Evolutionary conservation across 306 rosid genomes (phyloP).

Genomic region (Coriaria nepalensis): DNA sequence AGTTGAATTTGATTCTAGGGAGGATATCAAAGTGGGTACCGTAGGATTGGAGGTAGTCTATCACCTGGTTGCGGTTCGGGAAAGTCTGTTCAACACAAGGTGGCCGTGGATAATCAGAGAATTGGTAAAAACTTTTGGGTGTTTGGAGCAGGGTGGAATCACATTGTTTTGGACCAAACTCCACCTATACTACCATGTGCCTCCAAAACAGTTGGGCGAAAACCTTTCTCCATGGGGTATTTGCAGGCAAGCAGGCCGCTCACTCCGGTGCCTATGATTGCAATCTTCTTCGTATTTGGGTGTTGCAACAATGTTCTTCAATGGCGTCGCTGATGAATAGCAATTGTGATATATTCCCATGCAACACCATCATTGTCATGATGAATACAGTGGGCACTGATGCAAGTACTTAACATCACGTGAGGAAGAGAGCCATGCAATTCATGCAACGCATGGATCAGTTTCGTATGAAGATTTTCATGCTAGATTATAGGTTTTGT

Average conservation of each 20-base stretch:
- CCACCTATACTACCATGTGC: constrained; percentile 13
- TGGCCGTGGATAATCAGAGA: constrained; percentile 24
- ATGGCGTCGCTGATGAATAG: no score
- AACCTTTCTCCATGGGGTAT: constrained; percentile 13
- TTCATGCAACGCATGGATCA: no score
- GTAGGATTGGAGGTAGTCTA: constrained; percentile 15
- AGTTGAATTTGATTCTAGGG: constrained; percentile 14
- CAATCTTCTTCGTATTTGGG: constrained; percentile 2
- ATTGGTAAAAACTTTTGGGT: constrained; percentile 10
- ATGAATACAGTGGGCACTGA: no score
- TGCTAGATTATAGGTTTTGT: no score
- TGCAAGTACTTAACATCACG: no score
- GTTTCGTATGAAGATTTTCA: no score
- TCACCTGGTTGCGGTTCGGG: constrained; percentile 12
- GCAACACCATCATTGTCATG: no score
- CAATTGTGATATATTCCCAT: no score
- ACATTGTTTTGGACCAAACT: constrained; percentile 21
- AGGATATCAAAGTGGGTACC: constrained; percentile 15
- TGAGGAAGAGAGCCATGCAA: no score
- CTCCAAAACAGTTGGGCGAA: constrained; percentile 14
- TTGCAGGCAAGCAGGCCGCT: constrained; percentile 21
- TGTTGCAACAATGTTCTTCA: no score
- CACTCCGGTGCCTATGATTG: constrained; percentile 19
- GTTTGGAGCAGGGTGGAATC: constrained; percentile 23
- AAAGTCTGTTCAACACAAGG: constrained; percentile 8